Percentiles rank a stretch among this genome's conserved stretches.
Evolutionary conservation across 768 basidiomycete species (phyloP).

Genomic region (Leccinellum albellum): DNA sequence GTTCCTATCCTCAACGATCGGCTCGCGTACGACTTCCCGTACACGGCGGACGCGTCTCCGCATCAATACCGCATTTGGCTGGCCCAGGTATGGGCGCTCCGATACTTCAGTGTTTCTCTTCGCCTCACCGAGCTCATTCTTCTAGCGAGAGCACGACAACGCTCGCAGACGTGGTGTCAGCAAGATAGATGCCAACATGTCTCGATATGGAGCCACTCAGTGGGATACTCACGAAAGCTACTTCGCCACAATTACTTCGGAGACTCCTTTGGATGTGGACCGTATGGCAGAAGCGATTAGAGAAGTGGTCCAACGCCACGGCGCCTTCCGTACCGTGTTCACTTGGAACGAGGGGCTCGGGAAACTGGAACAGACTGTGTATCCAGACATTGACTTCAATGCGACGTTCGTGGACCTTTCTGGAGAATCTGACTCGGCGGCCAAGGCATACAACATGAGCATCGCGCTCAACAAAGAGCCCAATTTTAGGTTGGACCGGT

Average conservation of each 20-base stretch:
- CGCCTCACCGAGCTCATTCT: neutral
- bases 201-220: slow-evolving; percentile 31
- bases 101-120: neutral
- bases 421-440: slow-evolving; percentile 19
- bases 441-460: slow-evolving; percentile 31
- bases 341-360: slow-evolving; percentile 29
- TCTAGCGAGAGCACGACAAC: slow-evolving; percentile 27
- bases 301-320: slow-evolving; percentile 29
- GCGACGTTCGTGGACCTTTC: slow-evolving; percentile 26
- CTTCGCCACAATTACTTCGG: slow-evolving; percentile 16
- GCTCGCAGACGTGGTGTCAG: slow-evolving; percentile 26
- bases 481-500: slow-evolving; percentile 23
- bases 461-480: slow-evolving; percentile 22
- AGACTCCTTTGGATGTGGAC: slow-evolving; percentile 26
- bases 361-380: slow-evolving; percentile 29
- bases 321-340: slow-evolving; percentile 28
- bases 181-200: slow-evolving; percentile 30
- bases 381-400: slow-evolving; percentile 26
- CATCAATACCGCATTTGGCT: slow-evolving; percentile 31
- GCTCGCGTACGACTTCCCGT: slow-evolving; percentile 31
- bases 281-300: slow-evolving; percentile 25
- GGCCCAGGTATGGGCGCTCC: slow-evolving; percentile 23
- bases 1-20: slow-evolving; percentile 29
- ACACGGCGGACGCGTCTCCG: slow-evolving; percentile 27
- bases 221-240: slow-evolving; percentile 32